Evolutionary conservation across 352 stramenopile genomes (phyloP), one percentile per base, ranked within the genome.

Genomic region (Pythium aphanidermatum): DNA sequence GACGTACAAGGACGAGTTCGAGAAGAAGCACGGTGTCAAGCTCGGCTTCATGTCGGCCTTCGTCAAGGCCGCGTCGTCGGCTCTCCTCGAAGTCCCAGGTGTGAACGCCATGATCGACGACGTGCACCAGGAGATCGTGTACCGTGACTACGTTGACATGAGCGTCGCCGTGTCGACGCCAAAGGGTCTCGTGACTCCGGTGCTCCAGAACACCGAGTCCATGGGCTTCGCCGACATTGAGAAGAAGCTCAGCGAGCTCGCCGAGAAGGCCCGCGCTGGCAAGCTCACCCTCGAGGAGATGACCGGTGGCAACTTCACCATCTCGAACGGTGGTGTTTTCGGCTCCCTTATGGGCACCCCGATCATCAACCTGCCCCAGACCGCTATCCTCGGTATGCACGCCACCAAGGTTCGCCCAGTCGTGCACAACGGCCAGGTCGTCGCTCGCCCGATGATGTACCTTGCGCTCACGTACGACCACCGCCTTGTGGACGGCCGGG

Each of bases 391-490:
- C 36, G 97, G 97, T 57, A 99, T 99, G 97, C 97, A 99, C 72
- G 95, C 86, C 17, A 99, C 95, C 38, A 98, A 99, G 77, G 97
- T 98, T 86, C 79, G 96, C 38, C 79, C 95, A 10, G 92, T 98
- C 0, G 96, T 98, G 23, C 72, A 83, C 34, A 81, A 93, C 67
- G 96, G 96, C 30, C 73, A 99, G 64, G 87, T 99, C 39, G 92
- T 98, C 23, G 93, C 95, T 8, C 69, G 96, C 33, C 97, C 97
- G 24, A 99, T 99, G 95, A 99, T 99, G 96, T 99, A 99, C 75
- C 71, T 99, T 35, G 97, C 97, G 32, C 82, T 99, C 41, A 99
- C 96, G 44, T 99, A 99, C 72, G 97, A 99, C 82, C 97, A 99
- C 83, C 87, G 97, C 46, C 74, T 99, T 37, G 96, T 99, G 49